These are phyloP conservation scores for Hibiscus syriacus DNA, from an alignment of 345 rosid species.

Conservation along the genomic window DNA sequence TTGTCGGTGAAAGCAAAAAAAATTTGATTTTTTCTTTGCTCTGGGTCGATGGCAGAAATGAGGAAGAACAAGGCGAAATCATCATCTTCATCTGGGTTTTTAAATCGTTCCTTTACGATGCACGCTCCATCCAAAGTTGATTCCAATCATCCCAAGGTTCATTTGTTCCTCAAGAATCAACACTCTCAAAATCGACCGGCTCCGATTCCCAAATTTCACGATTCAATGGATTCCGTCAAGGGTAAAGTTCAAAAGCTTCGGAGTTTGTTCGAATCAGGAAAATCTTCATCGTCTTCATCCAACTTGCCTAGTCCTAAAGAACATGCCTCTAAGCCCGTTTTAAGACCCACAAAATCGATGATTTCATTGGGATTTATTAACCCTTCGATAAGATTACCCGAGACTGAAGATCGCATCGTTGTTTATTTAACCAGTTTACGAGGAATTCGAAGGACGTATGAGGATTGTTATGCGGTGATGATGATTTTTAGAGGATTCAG, in stretches of 20 bases:
- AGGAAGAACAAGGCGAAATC: slow-evolving; percentile 25
- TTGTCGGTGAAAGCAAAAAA: neutral
- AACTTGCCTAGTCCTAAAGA: slow-evolving; percentile 13
- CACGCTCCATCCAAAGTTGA: slow-evolving; percentile 16
- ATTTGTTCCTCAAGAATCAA: slow-evolving; percentile 25
- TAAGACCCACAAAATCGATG: slow-evolving; percentile 11
- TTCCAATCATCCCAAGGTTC: slow-evolving; percentile 16
- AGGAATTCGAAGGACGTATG: slow-evolving; percentile 77
- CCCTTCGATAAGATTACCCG: slow-evolving; percentile 46
- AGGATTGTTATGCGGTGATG: slow-evolving; percentile 83
- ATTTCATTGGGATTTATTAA: slow-evolving; percentile 15
- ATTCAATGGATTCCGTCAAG: slow-evolving; percentile 43
- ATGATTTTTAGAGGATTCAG: slow-evolving; percentile 89
- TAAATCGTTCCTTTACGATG: slow-evolving; percentile 49
- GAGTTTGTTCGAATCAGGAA: slow-evolving; percentile 41
- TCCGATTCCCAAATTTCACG: slow-evolving; percentile 41
- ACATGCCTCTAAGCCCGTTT: neutral
- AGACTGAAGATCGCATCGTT: slow-evolving; percentile 81
- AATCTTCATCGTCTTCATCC: slow-evolving; percentile 21
- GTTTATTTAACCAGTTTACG: slow-evolving; percentile 80
- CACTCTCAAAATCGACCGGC: slow-evolving; percentile 44
- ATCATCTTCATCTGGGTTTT: slow-evolving; percentile 9
- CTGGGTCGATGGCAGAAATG: slow-evolving; percentile 41
- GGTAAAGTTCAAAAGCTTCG: slow-evolving; percentile 69
- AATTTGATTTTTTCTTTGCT: neutral